Conservation (phyloP, 768 basidiomycete species). For the Leccinum disarticulatum region DNA sequence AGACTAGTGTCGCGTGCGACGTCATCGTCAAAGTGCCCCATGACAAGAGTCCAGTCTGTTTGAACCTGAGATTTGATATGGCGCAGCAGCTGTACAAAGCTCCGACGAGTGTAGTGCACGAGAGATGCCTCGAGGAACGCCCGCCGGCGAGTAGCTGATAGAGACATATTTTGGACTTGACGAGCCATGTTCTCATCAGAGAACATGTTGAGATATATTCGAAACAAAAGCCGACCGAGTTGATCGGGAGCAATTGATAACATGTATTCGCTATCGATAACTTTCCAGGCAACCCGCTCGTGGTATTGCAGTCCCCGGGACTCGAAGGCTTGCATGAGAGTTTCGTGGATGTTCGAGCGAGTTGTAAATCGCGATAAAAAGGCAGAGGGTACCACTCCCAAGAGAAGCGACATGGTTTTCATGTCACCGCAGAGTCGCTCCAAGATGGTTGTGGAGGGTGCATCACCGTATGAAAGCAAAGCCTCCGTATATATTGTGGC, state of each 20-base stretch:
- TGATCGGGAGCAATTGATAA: constrained; percentile 26
- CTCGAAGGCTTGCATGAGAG: constrained; percentile 4
- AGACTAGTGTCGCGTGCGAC: too few species aligned
- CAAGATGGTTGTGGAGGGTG: constrained; percentile 14
- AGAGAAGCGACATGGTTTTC: constrained; percentile 25
- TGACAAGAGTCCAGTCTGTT: constrained; percentile 43
- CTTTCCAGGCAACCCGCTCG: constrained; percentile 30
- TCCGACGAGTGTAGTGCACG: constrained; percentile 48
- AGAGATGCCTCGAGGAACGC: constrained; percentile 14
- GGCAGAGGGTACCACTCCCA: constrained; percentile 27
- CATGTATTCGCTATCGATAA: constrained; percentile 4
- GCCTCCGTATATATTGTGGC: constrained; percentile 32
- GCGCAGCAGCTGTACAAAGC: constrained; percentile 46
- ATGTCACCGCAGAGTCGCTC: constrained; percentile 31
- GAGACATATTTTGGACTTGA: constrained; percentile 7
- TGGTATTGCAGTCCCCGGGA: constrained; percentile 13
- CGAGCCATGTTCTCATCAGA: constrained; percentile 25
- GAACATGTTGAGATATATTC: constrained; percentile 32
- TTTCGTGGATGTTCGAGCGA: constrained; percentile 29
- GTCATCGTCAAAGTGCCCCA: constrained; percentile 34
- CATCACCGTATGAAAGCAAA: constrained; percentile 15
- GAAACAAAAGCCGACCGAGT: constrained; percentile 25
- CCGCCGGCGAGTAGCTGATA: constrained; percentile 1
- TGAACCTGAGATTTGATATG: constrained; percentile 38
- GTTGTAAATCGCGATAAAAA: constrained; percentile 30